Evolutionary conservation across 352 stramenopile species (phyloP).

Genomic region (Elongisporangium undulatum): DNA sequence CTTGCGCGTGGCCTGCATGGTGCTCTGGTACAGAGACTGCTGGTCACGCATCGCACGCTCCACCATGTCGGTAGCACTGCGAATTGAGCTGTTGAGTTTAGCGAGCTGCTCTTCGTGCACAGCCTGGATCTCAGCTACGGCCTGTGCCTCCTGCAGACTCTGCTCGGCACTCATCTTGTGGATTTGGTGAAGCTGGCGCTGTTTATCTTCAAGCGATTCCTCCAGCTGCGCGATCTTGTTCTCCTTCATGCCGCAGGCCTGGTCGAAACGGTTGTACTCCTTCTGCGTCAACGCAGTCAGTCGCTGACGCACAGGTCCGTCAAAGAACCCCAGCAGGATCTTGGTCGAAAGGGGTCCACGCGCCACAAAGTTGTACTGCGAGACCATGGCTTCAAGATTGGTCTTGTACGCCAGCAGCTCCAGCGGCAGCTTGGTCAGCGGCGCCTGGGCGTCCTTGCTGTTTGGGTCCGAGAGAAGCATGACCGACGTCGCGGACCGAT

Average conservation of each 20-base stretch:
- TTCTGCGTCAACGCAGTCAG: slow-evolving; percentile 38
- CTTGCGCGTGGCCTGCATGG: slow-evolving; percentile 67
- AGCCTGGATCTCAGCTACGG: slow-evolving; percentile 40
- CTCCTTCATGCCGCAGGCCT: slow-evolving; percentile 44
- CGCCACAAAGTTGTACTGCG: slow-evolving; percentile 73
- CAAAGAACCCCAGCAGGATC: slow-evolving; percentile 57
- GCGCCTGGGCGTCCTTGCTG: slow-evolving; percentile 14
- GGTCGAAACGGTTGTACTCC: slow-evolving; percentile 59
- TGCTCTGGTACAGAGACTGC: slow-evolving; percentile 66
- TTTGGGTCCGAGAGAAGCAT: slow-evolving; percentile 24
- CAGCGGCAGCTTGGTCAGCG: slow-evolving; percentile 47
- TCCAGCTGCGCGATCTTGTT: slow-evolving; percentile 44
- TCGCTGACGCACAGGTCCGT: slow-evolving; percentile 42
- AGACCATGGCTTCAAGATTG: slow-evolving; percentile 74
- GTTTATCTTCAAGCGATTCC: slow-evolving; percentile 36
- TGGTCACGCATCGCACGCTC: slow-evolving; percentile 48
- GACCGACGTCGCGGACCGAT: slow-evolving; percentile 44
- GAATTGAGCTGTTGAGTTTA: slow-evolving; percentile 35
- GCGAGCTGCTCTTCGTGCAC: slow-evolving; percentile 32
- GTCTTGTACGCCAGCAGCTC: slow-evolving; percentile 76
- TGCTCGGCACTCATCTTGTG: slow-evolving; percentile 44
- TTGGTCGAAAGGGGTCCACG: slow-evolving; percentile 42
- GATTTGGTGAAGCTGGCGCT: slow-evolving; percentile 40
- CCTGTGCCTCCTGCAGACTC: slow-evolving; percentile 38
- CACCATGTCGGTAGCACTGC: slow-evolving; percentile 32